phyloP scores from a whole-genome alignment of 768 basidiomycete species.

The Suillus bovinus region DNA sequence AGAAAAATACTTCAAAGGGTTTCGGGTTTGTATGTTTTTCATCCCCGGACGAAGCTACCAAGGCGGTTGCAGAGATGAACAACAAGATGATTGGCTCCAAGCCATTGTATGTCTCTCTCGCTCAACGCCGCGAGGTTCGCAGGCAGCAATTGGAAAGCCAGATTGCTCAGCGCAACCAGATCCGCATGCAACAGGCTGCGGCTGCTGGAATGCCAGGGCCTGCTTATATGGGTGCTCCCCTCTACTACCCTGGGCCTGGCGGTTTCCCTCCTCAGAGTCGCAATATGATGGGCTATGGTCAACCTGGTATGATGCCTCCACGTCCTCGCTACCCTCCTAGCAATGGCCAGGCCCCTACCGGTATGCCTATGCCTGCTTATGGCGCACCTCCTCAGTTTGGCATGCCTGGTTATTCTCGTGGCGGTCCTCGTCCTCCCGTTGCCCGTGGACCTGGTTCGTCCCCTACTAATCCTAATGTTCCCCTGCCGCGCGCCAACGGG shows the following conservation, averaged over 20 bases:
- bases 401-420: slow-evolving; percentile 64
- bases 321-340: slow-evolving; percentile 79
- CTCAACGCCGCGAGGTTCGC: slow-evolving; percentile 97
- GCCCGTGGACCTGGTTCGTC: slow-evolving; percentile 71
- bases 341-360: slow-evolving; percentile 61
- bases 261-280: slow-evolving; percentile 73
- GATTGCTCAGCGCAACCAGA: slow-evolving; percentile 97
- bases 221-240: slow-evolving; percentile 49
- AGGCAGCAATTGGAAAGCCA: slow-evolving; percentile 98
- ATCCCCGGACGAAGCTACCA: slow-evolving; percentile 97
- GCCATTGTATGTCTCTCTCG: slow-evolving; percentile 97
- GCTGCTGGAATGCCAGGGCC: slow-evolving; percentile 73
- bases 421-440: slow-evolving; percentile 60
- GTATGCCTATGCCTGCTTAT: slow-evolving; percentile 80
- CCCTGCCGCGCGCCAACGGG: slow-evolving; percentile 66
- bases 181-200: slow-evolving; percentile 93
- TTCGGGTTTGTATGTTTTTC: slow-evolving; percentile 99
- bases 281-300: slow-evolving; percentile 77
- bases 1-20: slow-evolving; percentile 89
- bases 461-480: slow-evolving; percentile 61
- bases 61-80: slow-evolving; percentile 99
- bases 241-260: slow-evolving; percentile 75
- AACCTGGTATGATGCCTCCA: slow-evolving; percentile 85
- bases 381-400: slow-evolving; percentile 77
- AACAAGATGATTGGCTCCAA: slow-evolving; percentile 99